Percentiles rank a stretch among this genome's conserved stretches.
Conservation (phyloP, 2,329 filamentous ascomycete genomes). For the Aspergillus pseudoterreus region DNA sequence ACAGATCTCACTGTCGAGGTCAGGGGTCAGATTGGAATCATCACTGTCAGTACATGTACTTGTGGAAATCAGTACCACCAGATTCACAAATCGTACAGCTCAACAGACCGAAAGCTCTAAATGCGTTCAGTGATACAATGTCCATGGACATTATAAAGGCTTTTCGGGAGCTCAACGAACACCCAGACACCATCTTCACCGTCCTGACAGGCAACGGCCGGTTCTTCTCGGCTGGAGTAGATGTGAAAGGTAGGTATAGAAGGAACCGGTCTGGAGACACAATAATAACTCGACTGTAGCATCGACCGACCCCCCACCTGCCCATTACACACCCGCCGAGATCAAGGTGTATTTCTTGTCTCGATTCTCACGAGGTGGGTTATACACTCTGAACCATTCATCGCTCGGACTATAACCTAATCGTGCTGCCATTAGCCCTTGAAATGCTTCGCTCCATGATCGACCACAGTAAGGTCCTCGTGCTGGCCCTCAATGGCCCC, state of each 20-base stretch:
- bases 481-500: conserved; percentile 50
- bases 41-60: not conserved
- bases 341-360: not conserved
- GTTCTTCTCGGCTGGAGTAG: conserved; percentile 8
- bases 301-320: not conserved
- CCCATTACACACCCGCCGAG: not conserved
- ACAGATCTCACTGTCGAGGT: not conserved
- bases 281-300: not conserved
- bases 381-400: not conserved
- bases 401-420: not conserved
- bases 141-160: conserved; percentile 2
- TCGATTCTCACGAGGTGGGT: not conserved
- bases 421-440: not conserved
- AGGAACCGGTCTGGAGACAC: not conserved
- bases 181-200: conserved; percentile 4
- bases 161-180: conserved; percentile 5
- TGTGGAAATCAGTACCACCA: not conserved
- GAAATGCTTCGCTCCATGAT: conserved; percentile 44
- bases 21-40: not conserved
- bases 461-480: conserved; percentile 51
- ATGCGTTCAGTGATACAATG: not conserved
- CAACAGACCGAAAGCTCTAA: not conserved
- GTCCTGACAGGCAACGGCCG: conserved; percentile 8
- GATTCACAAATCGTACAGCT: not conserved
- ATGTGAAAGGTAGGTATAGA: conserved; percentile 2